Conservation (phyloP, 257 asterid genomes). For the Lantana camara region DNA sequence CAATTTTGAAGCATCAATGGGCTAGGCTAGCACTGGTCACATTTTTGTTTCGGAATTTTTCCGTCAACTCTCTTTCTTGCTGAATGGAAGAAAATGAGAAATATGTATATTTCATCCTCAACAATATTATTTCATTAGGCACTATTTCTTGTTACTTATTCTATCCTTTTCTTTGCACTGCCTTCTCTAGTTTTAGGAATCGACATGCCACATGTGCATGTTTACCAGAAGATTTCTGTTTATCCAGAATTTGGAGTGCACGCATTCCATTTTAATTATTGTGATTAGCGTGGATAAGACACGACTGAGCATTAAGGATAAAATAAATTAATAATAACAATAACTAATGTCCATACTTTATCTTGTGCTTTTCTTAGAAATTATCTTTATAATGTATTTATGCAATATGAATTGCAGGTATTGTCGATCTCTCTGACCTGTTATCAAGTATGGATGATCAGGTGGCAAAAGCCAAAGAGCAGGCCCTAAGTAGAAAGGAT, state of each 20-base stretch:
- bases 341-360: conserved; percentile 1
- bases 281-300: background rate
- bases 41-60: no score
- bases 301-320: background rate
- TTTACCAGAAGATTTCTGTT: background rate
- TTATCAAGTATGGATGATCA: conserved; percentile 71
- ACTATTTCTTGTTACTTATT: background rate
- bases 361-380: conserved; percentile 14
- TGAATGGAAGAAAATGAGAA: background rate
- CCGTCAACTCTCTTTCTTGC: background rate
- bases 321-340: conserved; percentile 12
- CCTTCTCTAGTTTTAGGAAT: background rate
- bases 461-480: conserved; percentile 66
- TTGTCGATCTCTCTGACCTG: conserved; percentile 55
- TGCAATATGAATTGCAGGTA: conserved; percentile 48
- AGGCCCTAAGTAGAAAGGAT: conserved; percentile 77
- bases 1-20: no score
- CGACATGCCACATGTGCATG: background rate
- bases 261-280: background rate
- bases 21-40: no score
- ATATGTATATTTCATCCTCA: background rate
- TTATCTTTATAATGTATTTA: conserved; percentile 4
- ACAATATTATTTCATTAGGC: background rate
- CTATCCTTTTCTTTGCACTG: background rate
- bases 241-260: background rate